Percentiles rank a stretch among this genome's conserved stretches.
Evolutionary conservation across 2,329 filamentous ascomycete species (phyloP).

Genomic region (Fusarium sp.): DNA sequence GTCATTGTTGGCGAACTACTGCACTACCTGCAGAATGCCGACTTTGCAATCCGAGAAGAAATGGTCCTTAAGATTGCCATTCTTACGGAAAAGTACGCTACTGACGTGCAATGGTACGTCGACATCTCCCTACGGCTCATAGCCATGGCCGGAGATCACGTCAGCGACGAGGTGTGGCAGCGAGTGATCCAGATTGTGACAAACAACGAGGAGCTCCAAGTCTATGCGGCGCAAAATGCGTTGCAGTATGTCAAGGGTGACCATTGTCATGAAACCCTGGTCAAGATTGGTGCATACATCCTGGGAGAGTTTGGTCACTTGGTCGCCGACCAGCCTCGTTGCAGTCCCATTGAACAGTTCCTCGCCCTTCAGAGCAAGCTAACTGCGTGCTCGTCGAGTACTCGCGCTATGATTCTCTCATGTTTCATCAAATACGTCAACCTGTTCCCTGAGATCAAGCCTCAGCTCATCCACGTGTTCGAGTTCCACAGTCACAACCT

Average conservation of each 20-base stretch:
- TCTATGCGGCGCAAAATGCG: slow-evolving; percentile 94
- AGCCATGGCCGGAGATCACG: slow-evolving; percentile 96
- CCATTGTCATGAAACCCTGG: slow-evolving; percentile 94
- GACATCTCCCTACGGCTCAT: slow-evolving; percentile 95
- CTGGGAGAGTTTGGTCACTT: slow-evolving; percentile 97
- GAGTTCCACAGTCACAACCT: slow-evolving; percentile 92
- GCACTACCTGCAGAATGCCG: slow-evolving; percentile 93
- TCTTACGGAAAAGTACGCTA: slow-evolving; percentile 97
- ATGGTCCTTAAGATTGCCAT: slow-evolving; percentile 99
- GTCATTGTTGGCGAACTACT: slow-evolving; percentile 94
- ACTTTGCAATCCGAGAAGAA: slow-evolving; percentile 97
- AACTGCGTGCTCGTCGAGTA: slow-evolving; percentile 86
- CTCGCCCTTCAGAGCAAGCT: slow-evolving; percentile 92
- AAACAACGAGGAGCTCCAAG: slow-evolving; percentile 97
- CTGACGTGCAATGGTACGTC: slow-evolving; percentile 99
- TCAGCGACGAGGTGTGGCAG: slow-evolving; percentile 99
- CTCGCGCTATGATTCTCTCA: slow-evolving; percentile 92
- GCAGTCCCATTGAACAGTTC: slow-evolving; percentile 97
- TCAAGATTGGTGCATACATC: slow-evolving; percentile 97
- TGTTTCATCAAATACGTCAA: slow-evolving; percentile 99
- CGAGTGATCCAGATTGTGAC: slow-evolving; percentile 98
- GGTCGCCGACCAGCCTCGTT: slow-evolving; percentile 90
- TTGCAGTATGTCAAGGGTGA: slow-evolving; percentile 92
- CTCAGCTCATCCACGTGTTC: slow-evolving; percentile 91
- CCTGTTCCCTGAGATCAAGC: slow-evolving; percentile 97